Conservation (phyloP, 495 filamentous ascomycete genomes). For the Tricharina praecox region DNA sequence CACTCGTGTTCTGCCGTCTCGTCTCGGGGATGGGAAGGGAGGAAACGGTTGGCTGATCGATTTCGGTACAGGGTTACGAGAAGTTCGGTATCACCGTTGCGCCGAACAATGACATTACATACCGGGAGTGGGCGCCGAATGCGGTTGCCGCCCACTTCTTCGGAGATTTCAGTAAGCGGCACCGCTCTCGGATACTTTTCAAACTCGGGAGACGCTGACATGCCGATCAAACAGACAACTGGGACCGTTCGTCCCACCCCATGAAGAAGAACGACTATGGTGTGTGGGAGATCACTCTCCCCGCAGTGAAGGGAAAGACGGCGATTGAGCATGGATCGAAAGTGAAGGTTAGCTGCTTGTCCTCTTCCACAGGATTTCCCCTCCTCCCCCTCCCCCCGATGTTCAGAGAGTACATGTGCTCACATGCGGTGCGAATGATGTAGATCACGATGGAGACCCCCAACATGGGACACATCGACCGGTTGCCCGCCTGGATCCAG, state of each 20-base stretch:
- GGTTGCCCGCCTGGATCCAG: conserved; percentile 90
- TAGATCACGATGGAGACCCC: conserved; percentile 71
- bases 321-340: conserved; percentile 86
- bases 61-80: conserved; percentile 79
- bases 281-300: conserved; percentile 70
- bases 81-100: conserved; percentile 65
- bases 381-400: too few species aligned
- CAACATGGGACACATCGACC: conserved; percentile 61
- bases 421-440: conserved; percentile 6
- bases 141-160: conserved; percentile 70
- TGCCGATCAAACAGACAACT: conserved; percentile 54
- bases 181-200: background rate
- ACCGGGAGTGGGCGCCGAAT: conserved; percentile 94
- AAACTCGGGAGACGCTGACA: conserved; percentile 1
- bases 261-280: conserved; percentile 77
- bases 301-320: conserved; percentile 51
- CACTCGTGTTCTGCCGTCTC: too few species aligned
- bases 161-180: conserved; percentile 75
- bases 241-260: conserved; percentile 62
- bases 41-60: too few species aligned
- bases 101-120: conserved; percentile 66
- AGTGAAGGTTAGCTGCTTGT: conserved; percentile 49
- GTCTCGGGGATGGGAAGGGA: too few species aligned
- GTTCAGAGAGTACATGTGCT: background rate
- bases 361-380: background rate